phyloP scores from a whole-genome alignment of 2,329 filamentous ascomycete genomes.

The Alternaria brassicae region DNA sequence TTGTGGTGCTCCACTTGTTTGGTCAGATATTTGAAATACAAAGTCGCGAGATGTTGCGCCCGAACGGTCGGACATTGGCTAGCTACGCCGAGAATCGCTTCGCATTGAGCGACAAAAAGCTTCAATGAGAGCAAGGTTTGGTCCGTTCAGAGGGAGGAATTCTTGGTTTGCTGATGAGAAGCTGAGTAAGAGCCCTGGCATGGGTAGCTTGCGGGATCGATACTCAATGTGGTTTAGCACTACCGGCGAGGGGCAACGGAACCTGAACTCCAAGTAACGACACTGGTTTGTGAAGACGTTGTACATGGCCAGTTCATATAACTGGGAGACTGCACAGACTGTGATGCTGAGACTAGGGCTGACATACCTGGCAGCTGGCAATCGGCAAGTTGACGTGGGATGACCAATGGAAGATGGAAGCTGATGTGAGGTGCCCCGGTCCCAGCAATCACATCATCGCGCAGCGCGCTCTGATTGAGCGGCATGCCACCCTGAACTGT shows the following conservation, averaged over 20 bases:
- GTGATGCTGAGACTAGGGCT: background rate
- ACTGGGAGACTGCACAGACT: background rate
- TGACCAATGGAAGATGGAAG: background rate
- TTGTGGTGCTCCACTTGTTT: slow-evolving; percentile 32
- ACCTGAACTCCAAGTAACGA: background rate
- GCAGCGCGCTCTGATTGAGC: background rate
- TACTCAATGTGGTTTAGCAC: background rate
- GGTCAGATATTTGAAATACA: slow-evolving; percentile 46
- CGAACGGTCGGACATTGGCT: slow-evolving; percentile 42
- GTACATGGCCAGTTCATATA: background rate
- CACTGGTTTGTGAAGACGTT: background rate
- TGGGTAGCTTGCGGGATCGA: slow-evolving; percentile 1
- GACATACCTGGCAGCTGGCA: background rate
- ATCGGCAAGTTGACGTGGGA: background rate
- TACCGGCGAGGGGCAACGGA: background rate
- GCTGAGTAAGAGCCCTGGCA: slow-evolving; percentile 14
- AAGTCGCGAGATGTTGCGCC: slow-evolving; percentile 35
- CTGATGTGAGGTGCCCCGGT: background rate
- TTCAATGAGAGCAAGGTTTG: slow-evolving; percentile 1
- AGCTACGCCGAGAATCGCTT: slow-evolving; percentile 19
- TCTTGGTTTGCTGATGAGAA: slow-evolving; percentile 7
- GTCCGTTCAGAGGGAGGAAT: background rate
- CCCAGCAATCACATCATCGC: background rate
- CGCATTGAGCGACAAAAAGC: slow-evolving; percentile 20
- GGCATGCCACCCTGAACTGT: background rate